A percentile compares a stretch with the other conserved stretches of the same genome.
Evolutionary conservation across 345 rosid genomes (phyloP).

Genomic region (Draba incana): DNA sequence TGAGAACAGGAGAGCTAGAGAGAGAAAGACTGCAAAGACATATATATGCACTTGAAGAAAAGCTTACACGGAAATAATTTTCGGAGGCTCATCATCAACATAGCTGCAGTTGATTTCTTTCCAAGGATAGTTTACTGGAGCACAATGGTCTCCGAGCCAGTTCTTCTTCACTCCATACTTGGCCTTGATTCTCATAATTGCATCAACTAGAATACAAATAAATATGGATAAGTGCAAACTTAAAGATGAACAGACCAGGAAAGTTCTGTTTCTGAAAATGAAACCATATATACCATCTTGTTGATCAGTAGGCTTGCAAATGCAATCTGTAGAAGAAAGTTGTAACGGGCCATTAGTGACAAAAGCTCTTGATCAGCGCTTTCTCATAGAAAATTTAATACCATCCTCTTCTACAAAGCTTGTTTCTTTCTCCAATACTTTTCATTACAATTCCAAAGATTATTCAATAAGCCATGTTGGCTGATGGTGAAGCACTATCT

Average conservation of each 20-base stretch:
- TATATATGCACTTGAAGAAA: neutral
- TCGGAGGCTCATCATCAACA: conserved; percentile 22
- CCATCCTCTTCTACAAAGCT: neutral
- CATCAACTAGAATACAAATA: conserved; percentile 43
- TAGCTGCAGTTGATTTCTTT: conserved; percentile 49
- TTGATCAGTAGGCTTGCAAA: conserved; percentile 33
- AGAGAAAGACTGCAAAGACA: neutral
- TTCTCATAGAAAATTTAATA: neutral
- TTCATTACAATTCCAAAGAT: neutral
- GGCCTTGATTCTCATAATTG: conserved; percentile 48
- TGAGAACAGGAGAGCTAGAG: neutral
- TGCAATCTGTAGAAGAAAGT: conserved; percentile 6
- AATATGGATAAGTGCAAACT: neutral
- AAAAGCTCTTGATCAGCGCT: conserved; percentile 18
- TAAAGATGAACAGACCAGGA: neutral
- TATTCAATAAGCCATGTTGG: conserved; percentile 26
- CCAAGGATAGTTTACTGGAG: conserved; percentile 49
- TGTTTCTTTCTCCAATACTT: neutral
- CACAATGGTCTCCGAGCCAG: conserved; percentile 74
- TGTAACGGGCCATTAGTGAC: conserved; percentile 15
- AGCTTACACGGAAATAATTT: conserved; percentile 47
- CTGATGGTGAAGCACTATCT: conserved; percentile 38
- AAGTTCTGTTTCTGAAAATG: neutral
- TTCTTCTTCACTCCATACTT: conserved; percentile 46
- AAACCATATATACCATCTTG: conserved; percentile 40